Base-by-base conservation (phyloP, 2,329 filamentous ascomycete species). In the Botryotinia narcissicola region DNA sequence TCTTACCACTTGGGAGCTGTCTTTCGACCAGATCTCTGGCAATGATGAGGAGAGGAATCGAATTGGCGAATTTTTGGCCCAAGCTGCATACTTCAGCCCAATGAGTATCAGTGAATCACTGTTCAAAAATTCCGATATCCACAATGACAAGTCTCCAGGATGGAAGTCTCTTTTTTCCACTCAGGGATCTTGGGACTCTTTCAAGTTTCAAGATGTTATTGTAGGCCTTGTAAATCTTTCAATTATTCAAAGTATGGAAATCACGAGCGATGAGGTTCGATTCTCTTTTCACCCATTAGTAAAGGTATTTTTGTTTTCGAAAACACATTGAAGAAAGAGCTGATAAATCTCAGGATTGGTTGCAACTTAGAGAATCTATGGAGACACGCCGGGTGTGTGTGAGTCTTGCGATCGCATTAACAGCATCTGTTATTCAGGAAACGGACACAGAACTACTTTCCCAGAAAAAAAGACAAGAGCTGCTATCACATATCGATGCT, bases 251-350 rank as follows among this genome's bases (percentile, higher is more conserved):
- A 72, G 44, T 12, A 60, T 76, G 14, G 48, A 68, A 9, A 72
- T 71, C 22, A 32, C 72, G 10, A 59, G 37, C 12, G 35, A 59
- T 16, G 69, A 67, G 40, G 59, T 73, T 12, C 48, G 12, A 29
- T 79, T 79, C 57, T 74, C 76, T 22, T 63, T 79, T 10, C 76
- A 79, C 54, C 76, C 78, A 25, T 71, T 79, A 32, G 73, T 79
- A 67, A 71, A 71, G 68, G 70, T 51, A 76, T 75, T 40, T 75
- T 71, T 51, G 10, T 70, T 20, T 66, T 29, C 54, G 35, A 14
- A 32, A 51, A 61, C 46, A 57, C 8, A 44, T 40, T 69, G 25
- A 64, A 32, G n/a, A 32, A 69, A 70, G 35, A 46, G 67, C 42
- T 67, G 40, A 72, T 40, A 14, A 14, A n/a, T 20, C 29, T 29